Percentiles rank a stretch among this genome's conserved stretches.
Conservation (phyloP, 2,329 filamentous ascomycete genomes). For the Penicillium sp. region DNA sequence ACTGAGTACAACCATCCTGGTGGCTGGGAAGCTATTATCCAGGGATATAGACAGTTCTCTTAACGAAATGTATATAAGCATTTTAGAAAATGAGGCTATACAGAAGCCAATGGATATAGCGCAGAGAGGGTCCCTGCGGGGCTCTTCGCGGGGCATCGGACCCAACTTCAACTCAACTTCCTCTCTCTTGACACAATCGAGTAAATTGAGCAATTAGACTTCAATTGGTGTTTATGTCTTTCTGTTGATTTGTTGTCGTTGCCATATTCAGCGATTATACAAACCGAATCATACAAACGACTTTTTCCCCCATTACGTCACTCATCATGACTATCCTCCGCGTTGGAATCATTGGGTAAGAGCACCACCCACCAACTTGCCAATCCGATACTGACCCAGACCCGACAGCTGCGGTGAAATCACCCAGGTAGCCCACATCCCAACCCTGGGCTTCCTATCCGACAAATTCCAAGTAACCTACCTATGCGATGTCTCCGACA, state of each 20-base stretch:
- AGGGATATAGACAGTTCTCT: slow-evolving; percentile 27
- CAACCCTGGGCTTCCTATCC: slow-evolving; percentile 47
- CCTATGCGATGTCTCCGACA: slow-evolving; percentile 55
- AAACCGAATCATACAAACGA: too few relatives aligned
- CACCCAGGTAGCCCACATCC: slow-evolving; percentile 54
- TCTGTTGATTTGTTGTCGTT: too few relatives aligned
- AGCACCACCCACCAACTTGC: not conserved
- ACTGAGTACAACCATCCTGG: slow-evolving; percentile 31
- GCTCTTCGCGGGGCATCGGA: not conserved
- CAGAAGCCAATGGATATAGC: not conserved
- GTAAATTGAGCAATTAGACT: not conserved
- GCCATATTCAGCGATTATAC: not conserved
- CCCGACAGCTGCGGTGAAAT: slow-evolving; percentile 48
- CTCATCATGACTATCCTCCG: slow-evolving; percentile 7
- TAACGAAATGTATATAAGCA: not conserved
- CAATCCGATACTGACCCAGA: not conserved
- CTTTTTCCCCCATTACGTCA: not conserved
- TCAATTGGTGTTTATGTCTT: too few relatives aligned
- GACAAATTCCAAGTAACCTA: slow-evolving; percentile 49
- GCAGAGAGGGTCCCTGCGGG: not conserved
- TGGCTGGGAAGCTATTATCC: slow-evolving; percentile 38
- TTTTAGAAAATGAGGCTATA: not conserved
- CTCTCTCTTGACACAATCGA: not conserved
- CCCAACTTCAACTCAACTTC: not conserved
- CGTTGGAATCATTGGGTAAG: slow-evolving; percentile 9